Conservation (phyloP, 148 eudicot species). For the Nepenthes gracilis region DNA sequence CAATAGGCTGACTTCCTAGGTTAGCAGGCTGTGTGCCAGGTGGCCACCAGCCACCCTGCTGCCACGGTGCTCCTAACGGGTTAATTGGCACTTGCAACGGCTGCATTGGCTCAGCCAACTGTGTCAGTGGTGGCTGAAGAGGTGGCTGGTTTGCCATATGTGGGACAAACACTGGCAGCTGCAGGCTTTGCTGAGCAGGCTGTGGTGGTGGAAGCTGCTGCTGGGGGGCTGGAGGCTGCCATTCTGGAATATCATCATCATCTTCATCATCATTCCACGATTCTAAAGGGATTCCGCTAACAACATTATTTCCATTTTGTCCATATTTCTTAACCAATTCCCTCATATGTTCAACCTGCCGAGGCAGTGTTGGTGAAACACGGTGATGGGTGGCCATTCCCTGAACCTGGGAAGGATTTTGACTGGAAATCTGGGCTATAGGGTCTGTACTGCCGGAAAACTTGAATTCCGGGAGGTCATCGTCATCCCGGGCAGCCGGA, state of each 20-base stretch:
- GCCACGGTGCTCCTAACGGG: slow-evolving; percentile 23
- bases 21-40: slow-evolving; percentile 7
- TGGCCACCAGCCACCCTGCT: slow-evolving; percentile 8
- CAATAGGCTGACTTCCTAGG: slow-evolving; percentile 2
- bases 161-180: not conserved
- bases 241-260: slow-evolving; percentile 93
- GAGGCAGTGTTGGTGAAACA: slow-evolving; percentile 11
- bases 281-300: slow-evolving; percentile 16
- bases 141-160: slow-evolving; percentile 11
- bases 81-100: slow-evolving; percentile 22
- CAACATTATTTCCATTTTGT: slow-evolving; percentile 25
- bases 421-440: slow-evolving; percentile 6
- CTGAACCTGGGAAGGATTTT: slow-evolving; percentile 3
- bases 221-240: slow-evolving; percentile 53
- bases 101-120: slow-evolving; percentile 8
- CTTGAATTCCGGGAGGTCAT: slow-evolving; percentile 86
- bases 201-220: slow-evolving; percentile 7
- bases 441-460: slow-evolving; percentile 38
- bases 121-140: slow-evolving; percentile 9
- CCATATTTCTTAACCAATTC: slow-evolving; percentile 77
- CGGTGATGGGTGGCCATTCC: slow-evolving; percentile 5
- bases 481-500: slow-evolving; percentile 55
- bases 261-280: slow-evolving; percentile 85
- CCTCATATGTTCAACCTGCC: slow-evolving; percentile 63
- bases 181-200: slow-evolving; percentile 2